Conservation (phyloP, 306 rosid genomes). For the Herpetospermum pedunculosum region DNA sequence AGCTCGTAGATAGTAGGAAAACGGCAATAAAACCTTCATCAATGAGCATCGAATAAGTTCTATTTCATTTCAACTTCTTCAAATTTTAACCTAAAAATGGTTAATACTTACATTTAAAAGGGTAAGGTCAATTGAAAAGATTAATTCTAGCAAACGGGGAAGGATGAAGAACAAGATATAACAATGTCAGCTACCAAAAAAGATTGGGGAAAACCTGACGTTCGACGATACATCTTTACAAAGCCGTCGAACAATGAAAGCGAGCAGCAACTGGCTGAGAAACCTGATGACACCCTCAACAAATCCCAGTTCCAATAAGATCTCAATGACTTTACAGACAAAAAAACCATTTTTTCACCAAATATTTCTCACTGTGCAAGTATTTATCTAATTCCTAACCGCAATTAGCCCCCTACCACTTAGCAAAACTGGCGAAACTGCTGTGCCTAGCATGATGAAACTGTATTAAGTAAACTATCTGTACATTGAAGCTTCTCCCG, state of each 20-base stretch:
- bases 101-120: not conserved
- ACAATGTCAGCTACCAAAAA: conserved; percentile 1
- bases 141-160: not conserved
- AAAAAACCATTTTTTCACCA: not conserved
- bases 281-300: not conserved
- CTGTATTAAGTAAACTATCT: conserved; percentile 1
- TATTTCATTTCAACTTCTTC: not conserved
- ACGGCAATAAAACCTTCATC: not conserved
- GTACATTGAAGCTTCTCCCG: conserved; percentile 2
- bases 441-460: not conserved
- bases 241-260: not conserved
- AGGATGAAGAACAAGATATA: not conserved
- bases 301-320: not conserved
- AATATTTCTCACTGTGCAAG: not conserved
- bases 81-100: not conserved
- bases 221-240: not conserved
- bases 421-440: conserved; percentile 1
- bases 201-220: not conserved
- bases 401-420: not conserved
- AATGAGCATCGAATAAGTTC: not conserved
- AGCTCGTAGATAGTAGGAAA: not conserved
- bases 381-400: not conserved
- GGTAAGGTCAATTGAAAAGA: not conserved
- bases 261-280: not conserved
- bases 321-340: not conserved